Evolutionary conservation across 192 early-diverging fungal genomes (phyloP).

Genomic region (Diversispora eburnea): DNA sequence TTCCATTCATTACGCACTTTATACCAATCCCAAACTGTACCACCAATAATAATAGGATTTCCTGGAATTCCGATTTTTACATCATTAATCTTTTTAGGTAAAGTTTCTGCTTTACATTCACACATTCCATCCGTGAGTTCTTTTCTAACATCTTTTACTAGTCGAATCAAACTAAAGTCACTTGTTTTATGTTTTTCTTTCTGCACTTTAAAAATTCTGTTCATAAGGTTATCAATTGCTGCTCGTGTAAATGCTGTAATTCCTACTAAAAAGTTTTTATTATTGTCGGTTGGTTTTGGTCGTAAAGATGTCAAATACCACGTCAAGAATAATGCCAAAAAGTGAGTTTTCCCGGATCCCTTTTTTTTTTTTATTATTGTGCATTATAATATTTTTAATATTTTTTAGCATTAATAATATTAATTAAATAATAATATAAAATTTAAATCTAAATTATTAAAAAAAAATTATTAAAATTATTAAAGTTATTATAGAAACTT

Average conservation of each 20-base stretch:
- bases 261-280: conserved; percentile 42
- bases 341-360: conserved; percentile 54
- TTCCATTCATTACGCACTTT: conserved; percentile 32
- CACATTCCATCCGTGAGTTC: background rate
- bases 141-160: conserved; percentile 22
- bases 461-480: background rate
- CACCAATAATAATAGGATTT: conserved; percentile 33
- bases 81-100: conserved; percentile 7
- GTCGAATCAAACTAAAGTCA: conserved; percentile 34
- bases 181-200: conserved; percentile 14
- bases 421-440: background rate
- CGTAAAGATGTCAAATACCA: conserved; percentile 40
- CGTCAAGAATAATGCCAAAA: conserved; percentile 43
- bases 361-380: background rate
- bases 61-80: conserved; percentile 11
- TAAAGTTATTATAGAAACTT: conserved; percentile 9
- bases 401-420: no score
- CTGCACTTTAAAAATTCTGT: conserved; percentile 35
- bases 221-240: conserved; percentile 44
- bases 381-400: background rate
- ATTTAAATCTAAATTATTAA: background rate
- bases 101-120: conserved; percentile 19
- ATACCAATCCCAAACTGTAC: conserved; percentile 43
- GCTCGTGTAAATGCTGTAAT: conserved; percentile 49
- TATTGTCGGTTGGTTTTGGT: conserved; percentile 24